Evolutionary conservation across 1,284 basidiomycete species (phyloP), one percentile per base, ranked within the genome.

Genomic region (Acaromyces ingoldii): DNA sequence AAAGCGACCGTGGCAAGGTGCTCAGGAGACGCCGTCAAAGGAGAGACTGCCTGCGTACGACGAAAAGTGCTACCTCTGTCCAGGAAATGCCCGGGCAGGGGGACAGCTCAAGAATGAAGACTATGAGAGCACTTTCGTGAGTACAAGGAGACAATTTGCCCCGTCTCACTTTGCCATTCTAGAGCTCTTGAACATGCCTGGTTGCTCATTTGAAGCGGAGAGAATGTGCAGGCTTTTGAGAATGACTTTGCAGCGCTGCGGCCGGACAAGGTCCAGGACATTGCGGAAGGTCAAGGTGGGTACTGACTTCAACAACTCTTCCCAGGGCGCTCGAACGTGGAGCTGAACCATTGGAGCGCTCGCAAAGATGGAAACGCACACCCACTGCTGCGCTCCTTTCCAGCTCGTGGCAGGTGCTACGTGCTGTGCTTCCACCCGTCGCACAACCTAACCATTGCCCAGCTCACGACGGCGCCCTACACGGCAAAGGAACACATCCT

Each of bases 191-290:
- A n/a, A n/a, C n/a, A n/a, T n/a, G n/a, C n/a, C n/a, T n/a, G n/a
- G n/a, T n/a, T n/a, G 7, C 28, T 13, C 7, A 40, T 19, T 25
- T 40, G 28, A 40, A 7, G 9, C 21, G 7, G 9, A 40, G 13
- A 22, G 9, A 9, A 25, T 17, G 7, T 13, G 21, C 45, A 78
- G 76, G 57, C 74, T 9, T 92, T 93, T 70, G 80, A 84, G 67
- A 93, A 93, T 72, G 91, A 93, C 72, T 95, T 85, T 68, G 84
- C 91, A 13, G 89, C 91, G 4, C 79, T 92, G 10, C 80, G 88
- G 1, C 83, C 86, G 10, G 51, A 57, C 17, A 58, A 60, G n/a
- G 63, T 72, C 2, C 65, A 60, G 2, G 46, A 21, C 21, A 40
- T 33, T 1, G 24, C 34, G 9, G 53, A 56, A 21, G 55, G 55